Conservation (phyloP, 2,329 filamentous ascomycete genomes). For the Onygena corvina region DNA sequence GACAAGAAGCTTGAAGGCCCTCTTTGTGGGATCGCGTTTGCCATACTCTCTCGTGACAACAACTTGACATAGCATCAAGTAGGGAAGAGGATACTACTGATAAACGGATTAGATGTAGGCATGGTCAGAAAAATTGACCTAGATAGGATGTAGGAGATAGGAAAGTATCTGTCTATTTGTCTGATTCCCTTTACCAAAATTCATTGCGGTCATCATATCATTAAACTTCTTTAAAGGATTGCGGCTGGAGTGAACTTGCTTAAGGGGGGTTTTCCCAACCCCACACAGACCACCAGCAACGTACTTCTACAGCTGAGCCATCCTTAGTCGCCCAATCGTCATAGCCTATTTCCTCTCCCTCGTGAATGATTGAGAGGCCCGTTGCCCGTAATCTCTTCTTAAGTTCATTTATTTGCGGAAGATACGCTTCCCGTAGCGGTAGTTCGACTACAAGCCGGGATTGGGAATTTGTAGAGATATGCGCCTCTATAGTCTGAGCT, state of each 20-base stretch:
- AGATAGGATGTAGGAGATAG: neutral
- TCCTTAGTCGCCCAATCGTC: constrained; percentile 38
- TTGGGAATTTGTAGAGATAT: constrained; percentile 46
- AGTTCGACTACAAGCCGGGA: constrained; percentile 68
- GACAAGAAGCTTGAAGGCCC: no score
- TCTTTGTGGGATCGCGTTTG: no score
- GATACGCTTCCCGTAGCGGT: constrained; percentile 60
- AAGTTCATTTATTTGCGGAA: constrained; percentile 52
- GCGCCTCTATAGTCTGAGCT: constrained; percentile 54
- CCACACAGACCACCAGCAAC: constrained; percentile 40
- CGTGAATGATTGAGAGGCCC: constrained; percentile 42
- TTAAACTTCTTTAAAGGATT: no score
- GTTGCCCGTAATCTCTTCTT: constrained; percentile 47
- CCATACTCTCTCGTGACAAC: no score
- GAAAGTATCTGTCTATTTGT: neutral
- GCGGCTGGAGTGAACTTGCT: neutral
- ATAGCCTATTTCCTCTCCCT: constrained; percentile 36
- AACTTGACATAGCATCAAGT: no score
- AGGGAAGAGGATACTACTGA: no score
- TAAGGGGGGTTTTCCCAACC: constrained; percentile 10
- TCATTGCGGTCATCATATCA: neutral
- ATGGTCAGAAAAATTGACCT: no score
- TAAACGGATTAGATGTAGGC: no score
- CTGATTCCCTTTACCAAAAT: neutral
- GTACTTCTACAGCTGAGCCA: constrained; percentile 32